Evolutionary conservation across 2,329 filamentous ascomycete genomes (phyloP).

Genomic region (Colletotrichum truncatum): DNA sequence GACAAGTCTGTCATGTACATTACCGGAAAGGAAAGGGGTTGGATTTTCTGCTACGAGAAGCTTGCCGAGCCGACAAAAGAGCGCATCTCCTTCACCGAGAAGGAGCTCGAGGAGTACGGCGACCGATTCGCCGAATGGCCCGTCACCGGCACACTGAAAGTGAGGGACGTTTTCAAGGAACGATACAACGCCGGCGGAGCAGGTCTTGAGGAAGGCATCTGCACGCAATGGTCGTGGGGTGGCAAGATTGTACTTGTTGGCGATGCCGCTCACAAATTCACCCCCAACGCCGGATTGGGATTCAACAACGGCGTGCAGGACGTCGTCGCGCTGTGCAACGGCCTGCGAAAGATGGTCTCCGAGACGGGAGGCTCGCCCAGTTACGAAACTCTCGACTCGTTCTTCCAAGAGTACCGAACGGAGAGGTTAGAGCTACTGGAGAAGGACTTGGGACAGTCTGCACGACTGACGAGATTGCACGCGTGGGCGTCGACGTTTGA

Average conservation of each 20-base stretch:
- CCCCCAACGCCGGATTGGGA: conserved; percentile 44
- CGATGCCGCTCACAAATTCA: conserved; percentile 49
- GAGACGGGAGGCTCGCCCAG: background rate
- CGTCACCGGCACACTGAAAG: conserved; percentile 35
- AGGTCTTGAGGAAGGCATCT: conserved; percentile 47
- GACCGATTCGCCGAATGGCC: conserved; percentile 37
- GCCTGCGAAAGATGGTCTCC: conserved; percentile 29
- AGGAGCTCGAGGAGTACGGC: conserved; percentile 37
- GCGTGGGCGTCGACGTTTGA: conserved; percentile 37
- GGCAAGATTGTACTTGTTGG: conserved; percentile 46
- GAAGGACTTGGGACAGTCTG: conserved; percentile 30
- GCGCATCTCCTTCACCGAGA: conserved; percentile 35
- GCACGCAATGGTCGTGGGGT: conserved; percentile 44
- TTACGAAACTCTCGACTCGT: background rate
- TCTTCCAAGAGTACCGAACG: conserved; percentile 33
- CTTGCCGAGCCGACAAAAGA: conserved; percentile 37
- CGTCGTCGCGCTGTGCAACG: conserved; percentile 39
- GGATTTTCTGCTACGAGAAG: conserved; percentile 45
- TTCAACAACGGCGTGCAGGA: conserved; percentile 47
- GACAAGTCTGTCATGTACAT: conserved; percentile 39
- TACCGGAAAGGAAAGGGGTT: conserved; percentile 37
- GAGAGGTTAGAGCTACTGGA: conserved; percentile 27
- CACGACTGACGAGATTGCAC: conserved; percentile 35
- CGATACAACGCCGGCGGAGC: conserved; percentile 39
- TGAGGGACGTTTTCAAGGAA: conserved; percentile 41